Conservation (phyloP, 192 early-diverging fungal species). For the Podila clonocystis region DNA sequence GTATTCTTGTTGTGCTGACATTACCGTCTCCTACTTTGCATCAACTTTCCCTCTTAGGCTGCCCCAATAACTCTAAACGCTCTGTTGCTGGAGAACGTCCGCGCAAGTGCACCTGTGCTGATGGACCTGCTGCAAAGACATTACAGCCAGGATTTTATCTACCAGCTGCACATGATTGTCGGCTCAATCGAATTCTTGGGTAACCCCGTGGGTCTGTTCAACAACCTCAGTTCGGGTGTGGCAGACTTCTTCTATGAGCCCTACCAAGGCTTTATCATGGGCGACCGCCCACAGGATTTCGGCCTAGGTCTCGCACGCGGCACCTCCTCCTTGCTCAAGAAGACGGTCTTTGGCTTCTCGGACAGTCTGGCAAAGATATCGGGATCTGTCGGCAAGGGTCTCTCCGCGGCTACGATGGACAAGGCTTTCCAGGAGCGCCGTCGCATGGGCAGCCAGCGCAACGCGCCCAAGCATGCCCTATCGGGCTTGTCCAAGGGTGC, state of each 20-base stretch:
- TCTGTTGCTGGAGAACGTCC: constrained; percentile 88
- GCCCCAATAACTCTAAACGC: constrained; percentile 92
- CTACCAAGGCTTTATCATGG: constrained; percentile 95
- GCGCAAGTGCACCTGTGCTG: constrained; percentile 78
- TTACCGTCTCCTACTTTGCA: not conserved
- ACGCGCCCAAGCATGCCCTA: constrained; percentile 90
- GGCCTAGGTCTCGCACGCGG: constrained; percentile 92
- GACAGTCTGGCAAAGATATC: constrained; percentile 96
- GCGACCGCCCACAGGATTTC: constrained; percentile 92
- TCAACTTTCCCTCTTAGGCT: constrained; percentile 56
- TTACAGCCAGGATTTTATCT: constrained; percentile 91
- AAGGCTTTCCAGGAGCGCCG: constrained; percentile 87
- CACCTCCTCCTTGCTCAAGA: constrained; percentile 80
- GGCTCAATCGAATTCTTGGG: constrained; percentile 98
- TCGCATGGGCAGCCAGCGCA: constrained; percentile 80
- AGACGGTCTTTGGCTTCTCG: constrained; percentile 96
- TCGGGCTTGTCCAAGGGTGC: constrained; percentile 91
- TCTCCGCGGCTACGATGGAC: constrained; percentile 96
- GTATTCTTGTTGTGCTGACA: constrained; percentile 1
- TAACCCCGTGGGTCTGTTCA: constrained; percentile 98
- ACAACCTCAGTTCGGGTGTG: constrained; percentile 93
- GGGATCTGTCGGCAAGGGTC: constrained; percentile 95
- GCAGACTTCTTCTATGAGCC: constrained; percentile 98
- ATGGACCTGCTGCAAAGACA: constrained; percentile 83
- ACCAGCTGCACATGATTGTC: constrained; percentile 87